phyloP scores from a whole-genome alignment of 768 basidiomycete species.

The Amanita exitialis region DNA sequence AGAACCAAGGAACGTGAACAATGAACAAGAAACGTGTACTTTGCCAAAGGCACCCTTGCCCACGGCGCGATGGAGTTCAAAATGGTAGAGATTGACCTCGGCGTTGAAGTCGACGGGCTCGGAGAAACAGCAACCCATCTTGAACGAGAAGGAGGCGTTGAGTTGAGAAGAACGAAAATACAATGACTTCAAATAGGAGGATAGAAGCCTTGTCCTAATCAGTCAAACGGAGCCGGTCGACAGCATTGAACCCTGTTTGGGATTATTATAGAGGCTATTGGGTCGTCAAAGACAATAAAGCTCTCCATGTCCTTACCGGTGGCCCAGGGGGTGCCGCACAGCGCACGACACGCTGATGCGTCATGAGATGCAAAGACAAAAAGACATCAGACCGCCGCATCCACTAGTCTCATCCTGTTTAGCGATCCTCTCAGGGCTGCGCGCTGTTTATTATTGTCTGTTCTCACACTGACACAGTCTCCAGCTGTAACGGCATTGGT shows the following conservation, averaged over 20 bases:
- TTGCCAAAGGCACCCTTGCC: constrained; percentile 99
- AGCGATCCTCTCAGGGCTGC: neutral
- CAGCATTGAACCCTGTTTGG: constrained; percentile 17
- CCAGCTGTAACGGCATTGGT: neutral
- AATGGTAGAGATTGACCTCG: constrained; percentile 90
- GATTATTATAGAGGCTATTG: neutral
- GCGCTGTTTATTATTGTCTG: neutral
- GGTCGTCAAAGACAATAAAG: constrained; percentile 10
- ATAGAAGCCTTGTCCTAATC: constrained; percentile 6
- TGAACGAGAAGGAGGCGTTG: constrained; percentile 25
- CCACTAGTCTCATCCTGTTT: neutral
- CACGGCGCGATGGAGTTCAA: constrained; percentile 89
- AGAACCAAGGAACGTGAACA: constrained; percentile 1
- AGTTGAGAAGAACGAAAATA: constrained; percentile 17
- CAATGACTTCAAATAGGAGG: constrained; percentile 26
- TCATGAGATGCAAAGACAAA: constrained; percentile 14
- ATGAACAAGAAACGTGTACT: constrained; percentile 30
- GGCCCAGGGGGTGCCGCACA: neutral
- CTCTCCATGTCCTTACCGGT: neutral
- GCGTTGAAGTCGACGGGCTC: constrained; percentile 80
- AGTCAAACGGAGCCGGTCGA: neutral
- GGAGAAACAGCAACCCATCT: constrained; percentile 58
- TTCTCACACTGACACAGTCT: neutral
- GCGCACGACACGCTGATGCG: neutral
- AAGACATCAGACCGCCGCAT: constrained; percentile 4